Percentiles rank a stretch among this genome's conserved stretches.
Conservation (phyloP, 768 basidiomycete genomes). For the Serendipita sp. region DNA sequence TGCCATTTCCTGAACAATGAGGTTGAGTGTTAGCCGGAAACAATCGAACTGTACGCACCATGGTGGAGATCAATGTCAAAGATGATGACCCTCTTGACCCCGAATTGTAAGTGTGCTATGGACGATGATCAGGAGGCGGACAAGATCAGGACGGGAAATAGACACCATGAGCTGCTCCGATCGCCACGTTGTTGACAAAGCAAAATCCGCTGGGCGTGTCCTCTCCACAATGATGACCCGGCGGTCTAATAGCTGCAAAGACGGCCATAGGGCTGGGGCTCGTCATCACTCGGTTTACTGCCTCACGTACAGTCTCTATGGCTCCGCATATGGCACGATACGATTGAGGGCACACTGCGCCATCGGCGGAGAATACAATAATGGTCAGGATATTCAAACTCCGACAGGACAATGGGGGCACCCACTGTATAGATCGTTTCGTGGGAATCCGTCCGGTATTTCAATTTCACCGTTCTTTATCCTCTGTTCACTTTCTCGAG, state of each 20-base stretch:
- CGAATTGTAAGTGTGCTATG: constrained; percentile 72
- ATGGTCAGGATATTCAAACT: no score
- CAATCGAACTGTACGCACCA: constrained; percentile 28
- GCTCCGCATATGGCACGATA: constrained; percentile 68
- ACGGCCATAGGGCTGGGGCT: constrained; percentile 23
- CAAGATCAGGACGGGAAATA: background rate
- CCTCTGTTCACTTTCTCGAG: constrained; percentile 41
- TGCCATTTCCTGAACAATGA: constrained; percentile 60
- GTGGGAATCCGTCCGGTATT: constrained; percentile 54
- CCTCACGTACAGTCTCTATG: constrained; percentile 72
- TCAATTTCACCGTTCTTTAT: constrained; percentile 51
- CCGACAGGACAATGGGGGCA: no score
- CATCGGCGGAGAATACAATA: no score
- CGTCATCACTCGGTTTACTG: constrained; percentile 54
- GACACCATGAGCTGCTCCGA: constrained; percentile 81
- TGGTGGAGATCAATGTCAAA: constrained; percentile 91
- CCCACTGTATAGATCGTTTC: constrained; percentile 75
- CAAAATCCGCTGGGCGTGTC: constrained; percentile 86
- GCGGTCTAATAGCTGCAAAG: constrained; percentile 78
- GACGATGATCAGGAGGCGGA: background rate
- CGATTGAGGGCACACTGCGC: constrained; percentile 70
- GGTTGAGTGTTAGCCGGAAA: background rate
- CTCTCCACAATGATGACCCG: constrained; percentile 91
- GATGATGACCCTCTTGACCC: constrained; percentile 63
- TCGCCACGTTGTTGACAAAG: constrained; percentile 85